These are phyloP conservation scores for Leishmania aethiopica DNA, from an alignment of 208 protist species.

Conservation along the genomic window DNA sequence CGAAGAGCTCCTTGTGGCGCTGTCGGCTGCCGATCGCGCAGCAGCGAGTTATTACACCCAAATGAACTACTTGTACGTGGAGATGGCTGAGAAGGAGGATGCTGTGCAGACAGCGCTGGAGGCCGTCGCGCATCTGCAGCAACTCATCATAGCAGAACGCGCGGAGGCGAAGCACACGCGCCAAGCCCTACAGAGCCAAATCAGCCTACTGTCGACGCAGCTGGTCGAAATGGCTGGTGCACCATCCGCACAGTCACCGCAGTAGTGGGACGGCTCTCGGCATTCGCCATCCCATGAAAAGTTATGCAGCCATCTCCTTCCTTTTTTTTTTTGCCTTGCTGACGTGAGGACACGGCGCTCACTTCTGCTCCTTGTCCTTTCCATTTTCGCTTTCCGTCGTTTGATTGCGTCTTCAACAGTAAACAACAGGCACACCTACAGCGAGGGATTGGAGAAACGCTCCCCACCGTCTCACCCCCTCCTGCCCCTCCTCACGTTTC, in stretches of 20 bases:
- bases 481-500: neutral
- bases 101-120: constrained; percentile 35
- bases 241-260: neutral
- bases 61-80: constrained; percentile 56
- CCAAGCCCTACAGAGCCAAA: constrained; percentile 65
- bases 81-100: constrained; percentile 65
- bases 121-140: constrained; percentile 41
- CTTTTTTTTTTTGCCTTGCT: neutral
- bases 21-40: constrained; percentile 70
- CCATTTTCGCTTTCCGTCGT: neutral
- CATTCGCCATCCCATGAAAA: neutral
- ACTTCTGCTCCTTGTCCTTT: neutral
- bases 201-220: constrained; percentile 74
- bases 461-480: neutral
- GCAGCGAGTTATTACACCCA: constrained; percentile 76
- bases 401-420: neutral
- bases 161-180: constrained; percentile 56
- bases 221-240: constrained; percentile 36
- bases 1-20: constrained; percentile 57
- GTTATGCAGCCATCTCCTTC: neutral
- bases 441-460: neutral
- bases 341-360: neutral
- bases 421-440: neutral
- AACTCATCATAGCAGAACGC: constrained; percentile 38
- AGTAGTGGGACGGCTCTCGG: neutral